Conservation (phyloP, 1,139 yeast genomes). For the Nakaseomyces bracarensis region DNA sequence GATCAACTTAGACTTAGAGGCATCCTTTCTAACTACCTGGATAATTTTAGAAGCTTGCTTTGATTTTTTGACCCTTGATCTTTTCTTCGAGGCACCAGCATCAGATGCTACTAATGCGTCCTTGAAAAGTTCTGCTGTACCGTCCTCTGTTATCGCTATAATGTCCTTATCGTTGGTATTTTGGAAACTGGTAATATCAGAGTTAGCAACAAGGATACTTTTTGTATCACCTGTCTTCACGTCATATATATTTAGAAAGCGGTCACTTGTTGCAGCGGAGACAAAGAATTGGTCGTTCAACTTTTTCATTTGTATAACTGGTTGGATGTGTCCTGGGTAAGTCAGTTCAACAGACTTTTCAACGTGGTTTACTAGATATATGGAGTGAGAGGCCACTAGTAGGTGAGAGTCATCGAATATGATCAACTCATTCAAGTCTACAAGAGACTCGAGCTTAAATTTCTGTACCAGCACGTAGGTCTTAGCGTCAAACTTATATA, state of each 20-base stretch:
- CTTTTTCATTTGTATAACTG: constrained; percentile 43
- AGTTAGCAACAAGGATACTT: constrained; percentile 57
- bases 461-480: constrained; percentile 37
- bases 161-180: constrained; percentile 40
- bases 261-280: constrained; percentile 66
- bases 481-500: constrained; percentile 57
- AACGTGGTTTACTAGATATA: constrained; percentile 42
- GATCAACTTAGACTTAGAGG: constrained; percentile 21
- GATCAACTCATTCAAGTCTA: constrained; percentile 20
- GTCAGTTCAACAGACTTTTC: constrained; percentile 37
- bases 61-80: constrained; percentile 37
- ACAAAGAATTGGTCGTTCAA: constrained; percentile 41
- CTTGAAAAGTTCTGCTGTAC: constrained; percentile 56
- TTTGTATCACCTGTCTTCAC: constrained; percentile 32
- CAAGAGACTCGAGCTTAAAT: constrained; percentile 37
- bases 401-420: constrained; percentile 26
- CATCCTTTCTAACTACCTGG: constrained; percentile 35
- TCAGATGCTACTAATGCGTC: constrained; percentile 37
- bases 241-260: constrained; percentile 65
- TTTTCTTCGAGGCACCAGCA: constrained; percentile 29
- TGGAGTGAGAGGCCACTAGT: constrained; percentile 57
- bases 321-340: constrained; percentile 69
- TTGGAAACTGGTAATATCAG: constrained; percentile 44
- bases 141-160: constrained; percentile 59
- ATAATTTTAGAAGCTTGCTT: constrained; percentile 42